These are phyloP conservation scores for Cytospora piceae DNA, from an alignment of 2,329 filamentous ascomycete genomes.

Conservation along the genomic window DNA sequence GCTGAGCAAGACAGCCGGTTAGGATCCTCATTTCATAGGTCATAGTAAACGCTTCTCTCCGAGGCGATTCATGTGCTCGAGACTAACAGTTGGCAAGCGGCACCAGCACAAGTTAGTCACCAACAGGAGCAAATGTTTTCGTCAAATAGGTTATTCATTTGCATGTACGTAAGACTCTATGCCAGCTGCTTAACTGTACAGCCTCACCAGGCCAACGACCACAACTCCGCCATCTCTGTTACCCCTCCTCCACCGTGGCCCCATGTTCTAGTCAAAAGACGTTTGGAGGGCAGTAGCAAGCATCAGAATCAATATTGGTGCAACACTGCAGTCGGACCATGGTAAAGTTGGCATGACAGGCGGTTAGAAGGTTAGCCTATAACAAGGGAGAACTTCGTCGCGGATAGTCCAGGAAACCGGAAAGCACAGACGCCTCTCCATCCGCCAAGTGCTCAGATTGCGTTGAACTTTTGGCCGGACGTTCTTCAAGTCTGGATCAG, in stretches of 20 bases:
- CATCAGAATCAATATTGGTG: not conserved
- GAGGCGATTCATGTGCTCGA: not conserved
- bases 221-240: not conserved
- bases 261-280: not conserved
- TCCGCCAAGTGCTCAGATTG: not conserved
- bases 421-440: not conserved
- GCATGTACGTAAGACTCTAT: slow-evolving; percentile 28
- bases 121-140: slow-evolving; percentile 25
- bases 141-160: slow-evolving; percentile 27
- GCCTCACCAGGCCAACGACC: slow-evolving; percentile 13
- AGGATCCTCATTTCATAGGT: not conserved
- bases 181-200: slow-evolving; percentile 22
- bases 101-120: slow-evolving; percentile 22
- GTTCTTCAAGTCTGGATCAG: not conserved
- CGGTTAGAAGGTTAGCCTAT: not conserved
- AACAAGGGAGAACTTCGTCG: not conserved
- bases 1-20: not conserved
- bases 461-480: not conserved
- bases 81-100: not conserved
- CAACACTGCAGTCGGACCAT: not conserved
- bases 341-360: not conserved
- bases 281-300: not conserved
- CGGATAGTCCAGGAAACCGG: not conserved
- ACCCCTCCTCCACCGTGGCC: not conserved
- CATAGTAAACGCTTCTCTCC: not conserved